Percentiles rank a stretch among this genome's conserved stretches.
Conservation (phyloP, 139 green algal genomes). For the Haematococcus lacustris region DNA sequence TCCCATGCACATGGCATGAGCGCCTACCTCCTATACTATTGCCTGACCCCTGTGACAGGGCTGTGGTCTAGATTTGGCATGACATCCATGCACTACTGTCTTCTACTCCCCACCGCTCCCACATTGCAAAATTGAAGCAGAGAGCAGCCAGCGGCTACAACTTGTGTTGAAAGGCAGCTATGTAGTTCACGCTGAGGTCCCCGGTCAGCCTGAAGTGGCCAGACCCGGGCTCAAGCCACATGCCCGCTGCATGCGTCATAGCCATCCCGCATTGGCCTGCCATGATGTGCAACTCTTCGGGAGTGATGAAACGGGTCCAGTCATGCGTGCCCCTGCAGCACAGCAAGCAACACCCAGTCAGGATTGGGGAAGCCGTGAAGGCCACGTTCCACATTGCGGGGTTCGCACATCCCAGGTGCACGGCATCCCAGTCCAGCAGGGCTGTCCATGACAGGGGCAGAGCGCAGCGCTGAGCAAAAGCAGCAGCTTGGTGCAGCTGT, state of each 20-base stretch:
- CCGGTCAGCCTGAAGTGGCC: too few species aligned
- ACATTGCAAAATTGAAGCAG: too few species aligned
- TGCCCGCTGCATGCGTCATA: slow-evolving; percentile 43
- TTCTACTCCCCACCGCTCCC: too few species aligned
- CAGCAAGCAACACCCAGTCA: not conserved
- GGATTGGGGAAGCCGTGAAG: not conserved
- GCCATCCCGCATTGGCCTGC: slow-evolving; percentile 16
- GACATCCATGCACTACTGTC: too few species aligned
- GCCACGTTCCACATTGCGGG: not conserved
- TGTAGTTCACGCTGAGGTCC: too few species aligned
- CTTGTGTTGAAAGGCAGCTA: too few species aligned
- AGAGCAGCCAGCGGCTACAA: too few species aligned
- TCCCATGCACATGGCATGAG: too few species aligned
- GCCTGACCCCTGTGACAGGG: too few species aligned
- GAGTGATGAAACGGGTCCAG: slow-evolving; percentile 85
- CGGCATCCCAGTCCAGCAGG: too few species aligned
- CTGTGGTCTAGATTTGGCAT: too few species aligned
- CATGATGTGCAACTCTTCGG: slow-evolving; percentile 65
- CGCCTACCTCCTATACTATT: too few species aligned
- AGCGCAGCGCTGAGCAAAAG: not conserved
- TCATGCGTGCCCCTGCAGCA: slow-evolving; percentile 65
- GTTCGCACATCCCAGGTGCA: not conserved
- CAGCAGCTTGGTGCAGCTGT: not conserved
- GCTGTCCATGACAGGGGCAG: not conserved
- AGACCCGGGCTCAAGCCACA: slow-evolving; percentile 46